Percentiles rank a stretch among this genome's conserved stretches.
These are phyloP conservation scores for Kernera saxatilis DNA, from an alignment of 345 rosid species.

Conservation along the genomic window DNA sequence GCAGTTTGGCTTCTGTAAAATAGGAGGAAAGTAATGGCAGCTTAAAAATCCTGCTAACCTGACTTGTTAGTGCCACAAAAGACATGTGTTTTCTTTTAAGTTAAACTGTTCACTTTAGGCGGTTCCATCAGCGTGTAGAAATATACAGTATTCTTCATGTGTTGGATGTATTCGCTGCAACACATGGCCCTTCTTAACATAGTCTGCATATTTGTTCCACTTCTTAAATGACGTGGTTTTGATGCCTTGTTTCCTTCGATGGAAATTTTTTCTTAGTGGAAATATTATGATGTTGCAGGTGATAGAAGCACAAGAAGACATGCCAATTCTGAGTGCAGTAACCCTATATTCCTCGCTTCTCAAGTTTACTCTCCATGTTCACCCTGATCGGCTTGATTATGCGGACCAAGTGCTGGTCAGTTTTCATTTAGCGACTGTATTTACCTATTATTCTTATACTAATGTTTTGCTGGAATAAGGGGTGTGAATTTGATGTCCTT, in stretches of 20 bases:
- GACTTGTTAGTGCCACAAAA: constrained; percentile 7
- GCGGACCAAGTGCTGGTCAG: constrained; percentile 79
- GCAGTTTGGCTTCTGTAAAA: neutral
- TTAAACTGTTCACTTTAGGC: neutral
- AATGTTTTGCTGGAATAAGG: neutral
- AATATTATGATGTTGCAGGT: constrained; percentile 50
- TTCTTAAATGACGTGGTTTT: neutral
- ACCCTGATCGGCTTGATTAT: constrained; percentile 98
- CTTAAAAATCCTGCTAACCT: neutral
- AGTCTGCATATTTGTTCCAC: neutral
- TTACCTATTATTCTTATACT: neutral
- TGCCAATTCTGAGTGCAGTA: constrained; percentile 92
- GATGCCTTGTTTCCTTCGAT: neutral
- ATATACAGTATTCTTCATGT: neutral
- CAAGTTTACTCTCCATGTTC: constrained; percentile 95
- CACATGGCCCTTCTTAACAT: neutral
- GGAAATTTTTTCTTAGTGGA: neutral
- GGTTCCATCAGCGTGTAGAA: neutral
- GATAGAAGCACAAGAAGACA: constrained; percentile 90
- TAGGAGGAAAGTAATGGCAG: constrained; percentile 13
- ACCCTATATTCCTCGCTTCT: constrained; percentile 95
- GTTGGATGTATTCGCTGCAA: constrained; percentile 6
- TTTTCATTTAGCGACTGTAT: constrained; percentile 4
- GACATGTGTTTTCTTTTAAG: neutral
- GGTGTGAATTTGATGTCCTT: constrained; percentile 15